Evolutionary conservation across 257 asterid genomes (phyloP).

Genomic region (Solanum megistacrolobum): DNA sequence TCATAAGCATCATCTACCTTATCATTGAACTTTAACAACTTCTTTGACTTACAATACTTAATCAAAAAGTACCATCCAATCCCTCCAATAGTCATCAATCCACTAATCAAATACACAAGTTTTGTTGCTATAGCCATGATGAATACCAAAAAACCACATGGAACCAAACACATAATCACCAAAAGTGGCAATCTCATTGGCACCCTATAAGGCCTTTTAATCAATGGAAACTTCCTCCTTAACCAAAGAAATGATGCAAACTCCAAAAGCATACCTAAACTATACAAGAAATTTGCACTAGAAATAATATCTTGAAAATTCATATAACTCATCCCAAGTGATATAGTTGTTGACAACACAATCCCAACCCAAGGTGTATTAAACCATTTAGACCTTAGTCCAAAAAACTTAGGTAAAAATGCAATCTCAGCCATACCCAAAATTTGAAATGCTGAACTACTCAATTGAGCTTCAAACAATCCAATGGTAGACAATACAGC

Average conservation of each 20-base stretch:
- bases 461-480: constrained; percentile 44
- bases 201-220: constrained; percentile 42
- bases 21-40: constrained; percentile 12
- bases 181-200: constrained; percentile 35
- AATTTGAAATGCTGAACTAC: constrained; percentile 45
- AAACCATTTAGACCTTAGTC: constrained; percentile 35
- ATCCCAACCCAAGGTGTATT: constrained; percentile 68
- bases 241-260: constrained; percentile 47
- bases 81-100: constrained; percentile 39
- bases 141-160: constrained; percentile 40
- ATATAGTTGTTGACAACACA: constrained; percentile 25
- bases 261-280: constrained; percentile 60
- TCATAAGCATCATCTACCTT: background rate
- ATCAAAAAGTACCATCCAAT: constrained; percentile 46
- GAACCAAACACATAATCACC: constrained; percentile 46
- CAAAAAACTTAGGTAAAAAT: constrained; percentile 28
- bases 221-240: constrained; percentile 23
- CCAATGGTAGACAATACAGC: constrained; percentile 47
- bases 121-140: constrained; percentile 49
- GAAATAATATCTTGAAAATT: constrained; percentile 28
- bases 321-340: constrained; percentile 34
- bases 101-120: constrained; percentile 41
- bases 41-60: constrained; percentile 31
- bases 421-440: constrained; percentile 54
- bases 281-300: constrained; percentile 47